These are phyloP conservation scores for Dictyostelium firmibasis DNA, from an alignment of 78 protist species.

Conservation along the genomic window DNA sequence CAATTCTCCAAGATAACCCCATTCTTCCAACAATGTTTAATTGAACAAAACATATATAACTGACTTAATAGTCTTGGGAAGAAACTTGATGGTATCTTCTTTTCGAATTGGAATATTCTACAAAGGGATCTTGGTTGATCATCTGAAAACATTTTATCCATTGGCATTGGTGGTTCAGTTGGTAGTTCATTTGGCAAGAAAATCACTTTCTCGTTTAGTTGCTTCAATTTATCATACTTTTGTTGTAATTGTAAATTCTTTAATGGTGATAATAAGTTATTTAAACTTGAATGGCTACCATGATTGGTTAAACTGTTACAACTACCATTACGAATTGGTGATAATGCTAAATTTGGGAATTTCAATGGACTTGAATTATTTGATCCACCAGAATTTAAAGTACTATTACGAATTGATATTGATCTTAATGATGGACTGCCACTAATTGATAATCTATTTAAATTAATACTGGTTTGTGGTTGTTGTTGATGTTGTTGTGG, in stretches of 20 bases:
- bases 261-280: background rate
- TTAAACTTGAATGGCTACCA: background rate
- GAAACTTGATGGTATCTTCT: conserved; percentile 37
- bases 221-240: background rate
- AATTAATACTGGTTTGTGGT: background rate
- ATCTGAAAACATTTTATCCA: conserved; percentile 11
- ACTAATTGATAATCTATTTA: conserved; percentile 12
- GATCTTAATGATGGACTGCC: conserved; percentile 23
- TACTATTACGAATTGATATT: background rate
- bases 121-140: conserved; percentile 11
- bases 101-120: conserved; percentile 45
- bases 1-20: conserved; percentile 63
- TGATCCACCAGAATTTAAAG: background rate
- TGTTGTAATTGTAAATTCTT: background rate
- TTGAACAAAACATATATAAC: conserved; percentile 55
- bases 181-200: conserved; percentile 55
- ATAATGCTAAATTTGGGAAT: background rate
- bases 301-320: background rate
- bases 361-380: conserved; percentile 18
- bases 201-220: conserved; percentile 45
- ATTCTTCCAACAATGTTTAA: conserved; percentile 21
- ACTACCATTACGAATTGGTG: conserved; percentile 9
- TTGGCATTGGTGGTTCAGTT: conserved; percentile 28
- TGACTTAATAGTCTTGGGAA: conserved; percentile 28
- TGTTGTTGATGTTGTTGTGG: background rate